phyloP scores from a whole-genome alignment of 768 basidiomycete species.

The Tulasnella sp. region DNA sequence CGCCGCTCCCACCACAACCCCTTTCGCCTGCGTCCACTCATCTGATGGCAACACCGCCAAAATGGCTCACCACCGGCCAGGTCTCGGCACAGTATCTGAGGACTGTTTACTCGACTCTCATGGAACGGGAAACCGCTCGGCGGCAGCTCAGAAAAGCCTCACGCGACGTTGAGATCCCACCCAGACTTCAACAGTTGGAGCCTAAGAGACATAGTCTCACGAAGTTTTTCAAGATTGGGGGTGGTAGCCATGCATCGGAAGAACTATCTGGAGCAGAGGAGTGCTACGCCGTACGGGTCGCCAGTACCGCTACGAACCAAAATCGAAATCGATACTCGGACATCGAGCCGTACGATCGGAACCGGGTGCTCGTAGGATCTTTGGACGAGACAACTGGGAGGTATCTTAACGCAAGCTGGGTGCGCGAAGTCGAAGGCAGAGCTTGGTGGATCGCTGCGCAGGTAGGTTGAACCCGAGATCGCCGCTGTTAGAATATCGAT shows the following conservation, averaged over 20 bases:
- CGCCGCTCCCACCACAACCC: neutral
- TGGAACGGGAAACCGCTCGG: constrained; percentile 6
- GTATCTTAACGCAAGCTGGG: constrained; percentile 85
- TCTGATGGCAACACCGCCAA: neutral
- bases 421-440: constrained; percentile 64
- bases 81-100: constrained; percentile 8
- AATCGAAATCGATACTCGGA: constrained; percentile 65
- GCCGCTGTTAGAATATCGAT: neutral
- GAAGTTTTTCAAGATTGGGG: neutral
- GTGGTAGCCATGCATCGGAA: neutral
- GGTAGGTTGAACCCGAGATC: constrained; percentile 22
- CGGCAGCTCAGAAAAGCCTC: neutral
- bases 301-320: constrained; percentile 35
- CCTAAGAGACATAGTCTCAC: neutral
- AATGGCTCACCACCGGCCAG: neutral
- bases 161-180: neutral
- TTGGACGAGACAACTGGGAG: constrained; percentile 34
- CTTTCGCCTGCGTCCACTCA: neutral
- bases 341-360: constrained; percentile 77
- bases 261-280: constrained; percentile 5
- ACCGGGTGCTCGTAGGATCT: constrained; percentile 46
- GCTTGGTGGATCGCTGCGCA: constrained; percentile 86
- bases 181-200: neutral
- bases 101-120: constrained; percentile 12
- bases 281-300: neutral